Conservation (phyloP, 192 early-diverging fungal genomes). For the Linnemannia zychae region DNA sequence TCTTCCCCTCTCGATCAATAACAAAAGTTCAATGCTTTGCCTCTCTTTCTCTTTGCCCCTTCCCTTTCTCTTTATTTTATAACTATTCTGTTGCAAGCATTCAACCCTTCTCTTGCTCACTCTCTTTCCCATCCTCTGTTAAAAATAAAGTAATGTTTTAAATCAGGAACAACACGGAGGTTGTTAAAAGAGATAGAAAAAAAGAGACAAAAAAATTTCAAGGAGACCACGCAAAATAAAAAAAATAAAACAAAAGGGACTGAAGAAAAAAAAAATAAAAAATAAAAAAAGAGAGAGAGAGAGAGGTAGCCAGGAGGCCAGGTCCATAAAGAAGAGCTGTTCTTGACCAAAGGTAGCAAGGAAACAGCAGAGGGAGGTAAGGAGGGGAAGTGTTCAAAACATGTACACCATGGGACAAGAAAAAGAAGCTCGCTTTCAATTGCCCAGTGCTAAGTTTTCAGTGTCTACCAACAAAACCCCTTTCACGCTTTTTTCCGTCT, state of each 20-base stretch:
- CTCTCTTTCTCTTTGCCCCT: not conserved
- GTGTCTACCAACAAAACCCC: not conserved
- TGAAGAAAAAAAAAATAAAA: not conserved
- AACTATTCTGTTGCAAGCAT: not conserved
- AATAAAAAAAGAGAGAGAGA: too few species aligned
- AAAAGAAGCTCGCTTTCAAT: too few species aligned
- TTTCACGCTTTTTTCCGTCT: not conserved
- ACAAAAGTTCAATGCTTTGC: not conserved
- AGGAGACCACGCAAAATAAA: not conserved
- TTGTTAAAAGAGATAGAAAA: too few species aligned
- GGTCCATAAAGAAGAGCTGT: not conserved
- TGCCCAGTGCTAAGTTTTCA: not conserved
- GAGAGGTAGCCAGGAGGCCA: not conserved
- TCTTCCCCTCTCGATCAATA: not conserved
- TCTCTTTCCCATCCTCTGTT: constrained; percentile 10
- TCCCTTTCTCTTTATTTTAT: not conserved
- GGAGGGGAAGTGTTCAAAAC: not conserved
- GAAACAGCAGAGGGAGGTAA: not conserved
- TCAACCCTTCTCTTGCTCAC: not conserved
- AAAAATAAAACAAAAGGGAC: not conserved
- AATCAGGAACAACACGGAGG: constrained; percentile 16
- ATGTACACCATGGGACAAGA: too few species aligned
- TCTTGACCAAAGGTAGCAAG: not conserved
- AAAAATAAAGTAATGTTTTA: not conserved
- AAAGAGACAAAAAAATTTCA: not conserved